Evolutionary conservation across 2,329 filamentous ascomycete genomes (phyloP), one percentile per base, ranked within the genome.

Genomic region (Ceratocystiopsis minuta): DNA sequence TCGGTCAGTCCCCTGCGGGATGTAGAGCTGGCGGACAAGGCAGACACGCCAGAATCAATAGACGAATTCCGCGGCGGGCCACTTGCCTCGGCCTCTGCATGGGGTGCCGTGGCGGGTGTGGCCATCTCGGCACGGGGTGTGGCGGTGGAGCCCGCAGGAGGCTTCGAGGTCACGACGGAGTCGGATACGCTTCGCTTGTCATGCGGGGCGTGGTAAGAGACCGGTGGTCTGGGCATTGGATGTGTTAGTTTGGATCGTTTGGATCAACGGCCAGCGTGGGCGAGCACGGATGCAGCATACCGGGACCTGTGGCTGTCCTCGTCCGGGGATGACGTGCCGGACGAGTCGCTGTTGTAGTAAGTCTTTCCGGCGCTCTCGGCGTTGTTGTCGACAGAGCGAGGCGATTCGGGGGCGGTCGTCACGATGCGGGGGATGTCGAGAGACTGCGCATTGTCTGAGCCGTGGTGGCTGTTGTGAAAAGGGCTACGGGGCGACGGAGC

Each of bases 1-100:
- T 79, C 76, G 38, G 71, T 66, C 1, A 73, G 67, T 20, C 64
- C 67, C 50, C 73, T 77, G 49, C 72, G 67, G 7, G 68, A 65
- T 43, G 73, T 66, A 3, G 65, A 65, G 42, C 73, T 70, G 11
- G 65, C 67, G 7, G 83, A 84, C 39, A 83, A 68, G 11, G 75
- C 73, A 2, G 88, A 94, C 38, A 92, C 80, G n/a, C 83, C 81
- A 12, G 87, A 95, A 58, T 96, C 88, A 53, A 94, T 88, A 12
- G 88, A 95, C 4, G 82, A 81, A 43, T 81, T 93, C 52, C 87
- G 76, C 43, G 78, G 74, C 16, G 62, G 48, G 34, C 54, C 59
- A 46, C 60, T 62, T 36, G 53, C 53, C 44, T 63, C 62, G 48
- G 24, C 24, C 24, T 28, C 24, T 28, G 55, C 57, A 51, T 59